Conservation (phyloP, 495 filamentous ascomycete genomes). For the Penicillium pancosmium region DNA sequence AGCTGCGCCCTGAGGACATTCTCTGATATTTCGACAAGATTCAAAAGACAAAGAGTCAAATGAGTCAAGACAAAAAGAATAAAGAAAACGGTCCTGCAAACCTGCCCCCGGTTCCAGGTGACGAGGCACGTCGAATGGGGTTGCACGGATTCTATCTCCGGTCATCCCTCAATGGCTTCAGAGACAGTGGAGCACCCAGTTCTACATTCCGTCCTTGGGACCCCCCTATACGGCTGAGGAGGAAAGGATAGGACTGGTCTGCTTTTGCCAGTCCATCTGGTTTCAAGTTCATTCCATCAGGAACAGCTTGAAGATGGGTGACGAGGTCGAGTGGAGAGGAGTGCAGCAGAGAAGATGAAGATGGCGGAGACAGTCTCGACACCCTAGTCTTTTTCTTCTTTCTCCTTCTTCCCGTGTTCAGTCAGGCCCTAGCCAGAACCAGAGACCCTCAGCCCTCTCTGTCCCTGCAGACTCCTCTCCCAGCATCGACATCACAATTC, state of each 20-base stretch:
- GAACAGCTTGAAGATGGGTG: not conserved
- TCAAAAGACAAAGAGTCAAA: no score
- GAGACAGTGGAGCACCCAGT: not conserved
- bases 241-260: not conserved
- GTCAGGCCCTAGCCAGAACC: not conserved
- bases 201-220: not conserved
- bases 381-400: not conserved
- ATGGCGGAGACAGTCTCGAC: not conserved
- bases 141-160: conserved; percentile 4
- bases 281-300: not conserved
- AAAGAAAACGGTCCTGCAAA: not conserved
- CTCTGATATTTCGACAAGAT: no score
- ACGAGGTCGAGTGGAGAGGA: not conserved
- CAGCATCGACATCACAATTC: not conserved
- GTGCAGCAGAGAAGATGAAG: not conserved
- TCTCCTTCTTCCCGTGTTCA: no score
- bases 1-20: not conserved
- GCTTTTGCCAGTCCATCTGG: not conserved
- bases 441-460: not conserved
- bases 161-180: not conserved
- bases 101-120: no score
- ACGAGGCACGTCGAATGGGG: not conserved
- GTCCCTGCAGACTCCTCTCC: not conserved
- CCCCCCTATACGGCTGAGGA: not conserved
- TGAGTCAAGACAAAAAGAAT: not conserved